phyloP scores from a whole-genome alignment of 345 rosid species.

The Pseudoturritis turrita region DNA sequence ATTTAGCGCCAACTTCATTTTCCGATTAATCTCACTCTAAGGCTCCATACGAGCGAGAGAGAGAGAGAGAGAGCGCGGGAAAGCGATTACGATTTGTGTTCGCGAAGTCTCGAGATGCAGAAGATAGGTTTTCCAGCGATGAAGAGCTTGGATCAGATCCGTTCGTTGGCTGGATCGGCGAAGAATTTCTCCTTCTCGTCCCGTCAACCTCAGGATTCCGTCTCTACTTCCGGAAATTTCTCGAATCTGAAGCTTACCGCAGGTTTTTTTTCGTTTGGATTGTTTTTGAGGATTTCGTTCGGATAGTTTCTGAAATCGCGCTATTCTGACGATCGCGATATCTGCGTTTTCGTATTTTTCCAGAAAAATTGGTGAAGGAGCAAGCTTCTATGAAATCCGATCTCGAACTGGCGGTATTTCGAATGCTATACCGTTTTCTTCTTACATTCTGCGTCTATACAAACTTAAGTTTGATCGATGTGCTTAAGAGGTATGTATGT shows the following conservation, averaged over 20 bases:
- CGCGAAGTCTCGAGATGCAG: conserved; percentile 51
- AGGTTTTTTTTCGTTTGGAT: conserved; percentile 38
- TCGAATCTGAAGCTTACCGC: conserved; percentile 78
- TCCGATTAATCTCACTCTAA: neutral
- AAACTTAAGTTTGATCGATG: conserved; percentile 9
- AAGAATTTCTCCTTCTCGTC: conserved; percentile 51
- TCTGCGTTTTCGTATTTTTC: conserved; percentile 22
- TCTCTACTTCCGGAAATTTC: conserved; percentile 54
- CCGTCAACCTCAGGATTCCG: conserved; percentile 49
- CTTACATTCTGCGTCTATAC: conserved; percentile 6
- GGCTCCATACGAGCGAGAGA: neutral
- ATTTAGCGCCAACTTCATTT: neutral
- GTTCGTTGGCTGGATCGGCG: conserved; percentile 47
- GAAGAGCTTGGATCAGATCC: conserved; percentile 64
- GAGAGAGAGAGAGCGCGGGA: neutral
- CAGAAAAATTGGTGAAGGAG: conserved; percentile 87
- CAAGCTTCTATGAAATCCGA: conserved; percentile 82
- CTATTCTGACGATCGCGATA: conserved; percentile 14
- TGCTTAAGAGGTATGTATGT: conserved; percentile 15
- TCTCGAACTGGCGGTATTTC: conserved; percentile 81
- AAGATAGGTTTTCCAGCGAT: conserved; percentile 65
- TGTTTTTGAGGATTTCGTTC: neutral
- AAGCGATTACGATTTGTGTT: neutral
- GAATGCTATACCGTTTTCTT: conserved; percentile 4
- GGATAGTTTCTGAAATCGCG: neutral